These are phyloP conservation scores for Astrothelium macrocarpum DNA, from an alignment of 495 filamentous ascomycete species.

Conservation along the genomic window DNA sequence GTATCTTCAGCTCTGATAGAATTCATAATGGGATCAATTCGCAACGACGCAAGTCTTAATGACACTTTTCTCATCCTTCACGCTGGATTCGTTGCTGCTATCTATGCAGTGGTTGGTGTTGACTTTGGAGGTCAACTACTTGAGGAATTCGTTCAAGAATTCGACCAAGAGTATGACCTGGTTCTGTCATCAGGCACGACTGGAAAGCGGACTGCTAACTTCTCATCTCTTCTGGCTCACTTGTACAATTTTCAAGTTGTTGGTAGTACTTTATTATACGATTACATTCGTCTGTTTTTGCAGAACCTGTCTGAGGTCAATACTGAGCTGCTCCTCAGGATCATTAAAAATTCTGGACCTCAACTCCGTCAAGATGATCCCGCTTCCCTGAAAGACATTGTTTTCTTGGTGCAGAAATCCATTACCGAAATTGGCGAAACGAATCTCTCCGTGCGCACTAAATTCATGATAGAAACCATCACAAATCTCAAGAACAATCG, in stretches of 20 bases:
- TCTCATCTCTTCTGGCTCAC: slow-evolving; percentile 74
- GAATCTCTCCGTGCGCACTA: slow-evolving; percentile 76
- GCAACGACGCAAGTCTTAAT: slow-evolving; percentile 62
- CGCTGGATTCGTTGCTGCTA: slow-evolving; percentile 78
- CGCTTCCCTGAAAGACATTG: slow-evolving; percentile 82
- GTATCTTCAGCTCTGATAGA: slow-evolving; percentile 71
- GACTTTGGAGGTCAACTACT: slow-evolving; percentile 82
- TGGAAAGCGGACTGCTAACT: slow-evolving; percentile 63
- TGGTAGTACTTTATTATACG: slow-evolving; percentile 72
- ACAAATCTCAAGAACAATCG: slow-evolving; percentile 91
- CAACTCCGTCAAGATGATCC: slow-evolving; percentile 88
- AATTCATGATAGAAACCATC: slow-evolving; percentile 97
- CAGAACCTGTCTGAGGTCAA: slow-evolving; percentile 72
- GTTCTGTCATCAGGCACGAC: slow-evolving; percentile 33
- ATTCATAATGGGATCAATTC: slow-evolving; percentile 63
- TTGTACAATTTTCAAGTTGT: slow-evolving; percentile 89
- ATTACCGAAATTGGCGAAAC: slow-evolving; percentile 55
- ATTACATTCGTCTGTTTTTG: slow-evolving; percentile 74
- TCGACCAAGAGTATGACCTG: slow-evolving; percentile 43
- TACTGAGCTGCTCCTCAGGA: slow-evolving; percentile 77
- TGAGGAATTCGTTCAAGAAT: slow-evolving; percentile 62
- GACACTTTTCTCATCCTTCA: slow-evolving; percentile 87
- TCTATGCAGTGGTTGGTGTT: slow-evolving; percentile 76
- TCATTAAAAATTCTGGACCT: slow-evolving; percentile 68
- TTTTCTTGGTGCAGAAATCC: slow-evolving; percentile 63